Evolutionary conservation across 2,329 filamentous ascomycete genomes (phyloP), one percentile per base, ranked within the genome.

Genomic region (Xylariales sp.): DNA sequence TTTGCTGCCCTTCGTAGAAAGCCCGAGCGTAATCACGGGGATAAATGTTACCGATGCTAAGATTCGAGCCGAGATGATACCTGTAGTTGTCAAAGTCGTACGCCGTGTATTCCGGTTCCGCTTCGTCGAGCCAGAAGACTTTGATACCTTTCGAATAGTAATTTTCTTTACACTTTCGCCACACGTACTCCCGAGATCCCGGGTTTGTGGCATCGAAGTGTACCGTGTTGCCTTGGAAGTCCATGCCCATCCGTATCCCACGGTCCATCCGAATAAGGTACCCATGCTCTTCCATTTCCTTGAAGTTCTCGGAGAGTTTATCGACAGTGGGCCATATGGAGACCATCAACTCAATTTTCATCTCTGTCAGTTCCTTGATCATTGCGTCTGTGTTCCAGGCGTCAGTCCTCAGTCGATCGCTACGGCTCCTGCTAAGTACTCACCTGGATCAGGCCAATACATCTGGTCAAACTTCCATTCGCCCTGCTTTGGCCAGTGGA

Each of bases 251-350:
- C 0, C 78, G 68, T 16, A 79, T 61, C 1, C 81, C 81, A 5
- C 79, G 69, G 45, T 84, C 80, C 7, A 66, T 68, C 0, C 78
- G 72, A 45, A 84, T 78, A 2, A 85, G 68, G 3, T 74, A 66
- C 0, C 81, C 81, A 8, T 69, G 66, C 42, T 79, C 74, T 0
- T 80, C 59, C 78, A 84, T 82, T 47, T 82, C 73, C 1, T 67
- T 50, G 51, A 74, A 84, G 54, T 82, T 82, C 31, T 79, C 74
- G 0, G 73, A 78, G 2, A 57, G 53, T 10, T 66, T 69, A 40
- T 84, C 78, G 1, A 85, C 79, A 0, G 79, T 84, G 0, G 81
- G 81, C 81, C 82, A 85, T 49, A 85, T 74, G 0, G 78, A 83
- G 1, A 85, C 77, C 79, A 85, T 84, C 3, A 84, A 66, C 51